phyloP scores from a whole-genome alignment of 2,329 filamentous ascomycete genomes.

The Diaporthe amygdali region DNA sequence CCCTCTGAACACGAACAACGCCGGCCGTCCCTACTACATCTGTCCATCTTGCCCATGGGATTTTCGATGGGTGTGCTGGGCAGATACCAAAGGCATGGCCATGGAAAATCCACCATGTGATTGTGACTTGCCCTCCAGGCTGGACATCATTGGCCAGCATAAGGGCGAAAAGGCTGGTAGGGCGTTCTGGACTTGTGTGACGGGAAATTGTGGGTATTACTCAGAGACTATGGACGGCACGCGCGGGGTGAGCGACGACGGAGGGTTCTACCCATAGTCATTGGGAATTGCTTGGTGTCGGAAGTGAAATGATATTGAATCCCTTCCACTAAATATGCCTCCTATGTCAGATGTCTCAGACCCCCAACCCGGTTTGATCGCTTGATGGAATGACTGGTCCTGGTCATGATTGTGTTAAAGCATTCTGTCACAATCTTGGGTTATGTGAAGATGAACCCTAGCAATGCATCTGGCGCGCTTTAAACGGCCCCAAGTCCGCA shows the following conservation, averaged over 20 bases:
- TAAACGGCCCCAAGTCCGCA: fast-evolving
- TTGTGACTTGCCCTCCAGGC: not conserved
- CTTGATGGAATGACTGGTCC: too few species aligned
- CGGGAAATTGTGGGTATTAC: not conserved
- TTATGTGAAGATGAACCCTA: not conserved
- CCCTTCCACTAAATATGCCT: too few species aligned
- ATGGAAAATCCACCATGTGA: not conserved
- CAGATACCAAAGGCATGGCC: not conserved
- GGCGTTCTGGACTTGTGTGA: slow-evolving; percentile 4
- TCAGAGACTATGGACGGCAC: not conserved
- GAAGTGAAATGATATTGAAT: too few species aligned
- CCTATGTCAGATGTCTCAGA: too few species aligned
- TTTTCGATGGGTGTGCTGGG: not conserved
- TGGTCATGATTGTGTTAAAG: too few species aligned
- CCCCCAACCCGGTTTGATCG: too few species aligned
- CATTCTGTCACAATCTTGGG: not conserved
- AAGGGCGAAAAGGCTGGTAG: not conserved
- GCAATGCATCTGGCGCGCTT: not conserved
- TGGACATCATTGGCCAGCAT: not conserved
- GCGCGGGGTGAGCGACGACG: not conserved
- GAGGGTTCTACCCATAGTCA: not conserved
- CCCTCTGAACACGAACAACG: not conserved
- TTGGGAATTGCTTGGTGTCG: not conserved
- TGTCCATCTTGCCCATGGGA: not conserved
- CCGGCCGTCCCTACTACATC: slow-evolving; percentile 4